A percentile compares a stretch with the other conserved stretches of the same genome.
Evolutionary conservation across 106 monocot genomes (phyloP).

Genomic region (Platanthera zijinensis): DNA sequence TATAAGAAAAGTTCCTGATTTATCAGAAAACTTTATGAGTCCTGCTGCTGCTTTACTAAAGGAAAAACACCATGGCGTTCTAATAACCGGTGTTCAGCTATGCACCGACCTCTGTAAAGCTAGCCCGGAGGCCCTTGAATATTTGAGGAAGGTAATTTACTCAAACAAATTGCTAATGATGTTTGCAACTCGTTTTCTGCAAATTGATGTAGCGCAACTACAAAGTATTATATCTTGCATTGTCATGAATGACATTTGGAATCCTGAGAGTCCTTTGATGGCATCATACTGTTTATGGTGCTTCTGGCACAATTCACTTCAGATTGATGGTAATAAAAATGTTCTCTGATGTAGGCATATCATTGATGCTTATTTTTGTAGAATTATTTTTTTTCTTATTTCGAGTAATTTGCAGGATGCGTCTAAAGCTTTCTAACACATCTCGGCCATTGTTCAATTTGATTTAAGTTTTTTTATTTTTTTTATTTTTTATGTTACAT

Average conservation of each 20-base stretch:
- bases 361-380: not conserved
- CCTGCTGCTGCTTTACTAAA: slow-evolving; percentile 72
- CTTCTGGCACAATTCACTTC: not conserved
- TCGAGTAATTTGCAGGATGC: no score
- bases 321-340: not conserved
- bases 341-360: not conserved
- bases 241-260: not conserved
- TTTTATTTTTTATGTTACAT: no score
- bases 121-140: slow-evolving; percentile 57
- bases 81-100: slow-evolving; percentile 85
- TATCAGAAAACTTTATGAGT: slow-evolving; percentile 88
- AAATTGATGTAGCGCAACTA: not conserved
- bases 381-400: no score
- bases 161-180: not conserved
- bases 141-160: slow-evolving; percentile 75
- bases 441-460: no score
- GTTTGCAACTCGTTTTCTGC: not conserved
- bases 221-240: not conserved
- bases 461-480: no score
- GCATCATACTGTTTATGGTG: not conserved
- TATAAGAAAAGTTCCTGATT: slow-evolving; percentile 91
- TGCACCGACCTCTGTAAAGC: slow-evolving; percentile 90
- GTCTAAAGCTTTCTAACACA: no score
- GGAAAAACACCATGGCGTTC: slow-evolving; percentile 98
- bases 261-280: not conserved